A percentile compares a stretch with the other conserved stretches of the same genome.
Conservation (phyloP, 495 filamentous ascomycete species). For the Jackrogersella minutella region DNA sequence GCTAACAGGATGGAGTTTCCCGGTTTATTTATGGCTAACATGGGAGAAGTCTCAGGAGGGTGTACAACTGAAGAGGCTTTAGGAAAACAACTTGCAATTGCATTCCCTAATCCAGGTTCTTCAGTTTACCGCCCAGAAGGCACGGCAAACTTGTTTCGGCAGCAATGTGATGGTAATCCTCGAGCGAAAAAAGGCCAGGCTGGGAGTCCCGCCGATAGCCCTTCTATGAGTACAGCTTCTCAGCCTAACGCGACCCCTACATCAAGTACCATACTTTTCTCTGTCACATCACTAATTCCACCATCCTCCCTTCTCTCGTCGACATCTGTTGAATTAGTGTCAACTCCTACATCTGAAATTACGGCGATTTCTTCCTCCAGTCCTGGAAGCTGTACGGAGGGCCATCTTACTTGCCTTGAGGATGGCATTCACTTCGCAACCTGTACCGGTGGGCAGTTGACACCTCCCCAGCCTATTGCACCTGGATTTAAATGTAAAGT, state of each 20-base stretch:
- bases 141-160: conserved; percentile 30
- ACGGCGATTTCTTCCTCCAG: background rate
- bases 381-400: conserved; percentile 24
- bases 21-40: conserved; percentile 33
- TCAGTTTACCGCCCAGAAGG: conserved; percentile 41
- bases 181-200: conserved; percentile 5
- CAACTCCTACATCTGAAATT: background rate
- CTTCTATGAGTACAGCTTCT: background rate
- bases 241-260: background rate
- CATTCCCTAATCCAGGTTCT: conserved; percentile 36
- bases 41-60: conserved; percentile 26
- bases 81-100: conserved; percentile 48
- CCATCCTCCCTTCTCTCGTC: background rate
- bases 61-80: conserved; percentile 49
- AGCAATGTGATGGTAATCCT: conserved; percentile 39
- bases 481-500: conserved; percentile 36
- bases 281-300: background rate
- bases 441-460: conserved; percentile 37
- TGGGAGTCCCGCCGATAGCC: background rate
- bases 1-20: conserved; percentile 14
- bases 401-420: conserved; percentile 36
- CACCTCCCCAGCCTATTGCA: conserved; percentile 26
- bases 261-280: background rate
- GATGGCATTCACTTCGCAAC: conserved; percentile 37
- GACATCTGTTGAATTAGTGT: background rate